Conservation (phyloP, 495 filamentous ascomycete genomes). For the Podospora pseudoanserina region DNA sequence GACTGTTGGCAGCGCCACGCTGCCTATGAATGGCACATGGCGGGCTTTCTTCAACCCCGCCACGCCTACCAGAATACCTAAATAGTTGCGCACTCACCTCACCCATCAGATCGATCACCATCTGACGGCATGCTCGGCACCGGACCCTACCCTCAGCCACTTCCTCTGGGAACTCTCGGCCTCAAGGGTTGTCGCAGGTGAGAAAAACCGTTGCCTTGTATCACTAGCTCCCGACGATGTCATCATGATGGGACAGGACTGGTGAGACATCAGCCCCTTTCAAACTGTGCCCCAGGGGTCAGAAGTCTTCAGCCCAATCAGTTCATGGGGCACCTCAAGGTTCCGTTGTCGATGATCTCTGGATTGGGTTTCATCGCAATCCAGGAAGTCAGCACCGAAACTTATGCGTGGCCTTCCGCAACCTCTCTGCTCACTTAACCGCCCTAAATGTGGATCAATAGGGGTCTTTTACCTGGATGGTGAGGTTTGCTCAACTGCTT, state of each 20-base stretch:
- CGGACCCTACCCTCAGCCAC: not conserved
- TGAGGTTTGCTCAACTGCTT: not conserved
- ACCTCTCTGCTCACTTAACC: not conserved
- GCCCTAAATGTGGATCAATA: not conserved
- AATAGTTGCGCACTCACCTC: not conserved
- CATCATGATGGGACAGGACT: constrained; percentile 1
- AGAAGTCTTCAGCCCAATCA: not conserved
- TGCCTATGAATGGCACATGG: not conserved
- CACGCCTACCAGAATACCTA: not conserved
- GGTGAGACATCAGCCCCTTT: constrained; percentile 1
- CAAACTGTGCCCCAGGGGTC: not conserved
- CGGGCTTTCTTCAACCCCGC: not conserved
- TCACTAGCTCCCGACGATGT: not conserved
- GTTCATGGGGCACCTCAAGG: not conserved
- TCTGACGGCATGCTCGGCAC: not conserved
- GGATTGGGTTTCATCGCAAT: constrained; percentile 7
- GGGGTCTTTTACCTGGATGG: not conserved
- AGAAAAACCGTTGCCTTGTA: not conserved
- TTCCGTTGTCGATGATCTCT: not conserved
- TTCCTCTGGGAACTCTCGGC: not conserved
- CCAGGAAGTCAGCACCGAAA: not conserved
- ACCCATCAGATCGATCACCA: not conserved
- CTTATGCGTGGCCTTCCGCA: not conserved
- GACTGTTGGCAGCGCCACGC: not conserved
- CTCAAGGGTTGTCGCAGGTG: not conserved